These are phyloP conservation scores for Boletus patriciae DNA, from an alignment of 768 basidiomycete species.

Conservation along the genomic window DNA sequence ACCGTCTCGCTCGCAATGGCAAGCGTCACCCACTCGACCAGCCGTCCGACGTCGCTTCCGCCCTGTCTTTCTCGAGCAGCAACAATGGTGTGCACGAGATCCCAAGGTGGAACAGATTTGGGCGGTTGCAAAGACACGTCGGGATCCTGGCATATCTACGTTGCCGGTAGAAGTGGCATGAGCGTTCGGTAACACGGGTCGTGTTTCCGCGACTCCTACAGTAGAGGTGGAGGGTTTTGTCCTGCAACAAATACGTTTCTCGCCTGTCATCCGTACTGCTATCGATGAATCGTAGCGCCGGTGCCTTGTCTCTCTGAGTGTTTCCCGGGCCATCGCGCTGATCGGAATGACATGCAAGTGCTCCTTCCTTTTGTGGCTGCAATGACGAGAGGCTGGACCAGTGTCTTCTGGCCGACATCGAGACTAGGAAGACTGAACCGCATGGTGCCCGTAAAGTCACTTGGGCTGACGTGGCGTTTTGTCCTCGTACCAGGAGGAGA, in stretches of 20 bases:
- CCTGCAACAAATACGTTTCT: too few species aligned
- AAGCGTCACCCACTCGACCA: constrained; percentile 10
- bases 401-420: constrained; percentile 51
- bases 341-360: too few species aligned
- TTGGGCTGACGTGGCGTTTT: constrained; percentile 53
- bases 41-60: constrained; percentile 42
- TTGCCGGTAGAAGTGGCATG: neutral
- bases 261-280: too few species aligned
- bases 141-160: neutral
- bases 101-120: constrained; percentile 35
- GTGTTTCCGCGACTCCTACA: too few species aligned
- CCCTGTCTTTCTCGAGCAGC: constrained; percentile 49
- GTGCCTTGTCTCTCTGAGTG: too few species aligned
- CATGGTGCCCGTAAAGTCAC: constrained; percentile 60
- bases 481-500: constrained; percentile 76
- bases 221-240: too few species aligned
- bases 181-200: neutral
- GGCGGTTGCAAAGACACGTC: constrained; percentile 15
- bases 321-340: too few species aligned
- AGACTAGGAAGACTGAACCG: constrained; percentile 63
- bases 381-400: too few species aligned
- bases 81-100: constrained; percentile 48
- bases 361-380: too few species aligned
- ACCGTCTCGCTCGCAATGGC: constrained; percentile 18
- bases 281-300: too few species aligned